Conservation (phyloP, 139 green algal genomes). For the Edaphochlamys debaryana region DNA sequence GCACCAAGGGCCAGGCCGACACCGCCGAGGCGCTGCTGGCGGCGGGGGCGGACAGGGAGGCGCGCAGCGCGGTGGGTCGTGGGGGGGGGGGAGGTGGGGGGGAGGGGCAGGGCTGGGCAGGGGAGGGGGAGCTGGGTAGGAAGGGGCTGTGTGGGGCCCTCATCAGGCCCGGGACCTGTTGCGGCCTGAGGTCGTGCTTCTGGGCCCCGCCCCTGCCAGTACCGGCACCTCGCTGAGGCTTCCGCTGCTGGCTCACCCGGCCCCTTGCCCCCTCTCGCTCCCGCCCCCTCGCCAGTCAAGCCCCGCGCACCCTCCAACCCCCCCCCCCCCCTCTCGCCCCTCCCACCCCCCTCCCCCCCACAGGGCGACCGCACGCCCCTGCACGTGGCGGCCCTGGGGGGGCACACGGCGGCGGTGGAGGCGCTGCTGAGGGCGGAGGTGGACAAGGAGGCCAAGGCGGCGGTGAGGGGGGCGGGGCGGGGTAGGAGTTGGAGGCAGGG, state of each 20-base stretch:
- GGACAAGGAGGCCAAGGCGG: not conserved
- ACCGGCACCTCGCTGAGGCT: too few species aligned
- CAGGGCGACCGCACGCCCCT: slow-evolving; percentile 9
- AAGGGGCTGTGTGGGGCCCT: too few species aligned
- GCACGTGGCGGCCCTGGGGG: not conserved
- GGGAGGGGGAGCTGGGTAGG: too few species aligned
- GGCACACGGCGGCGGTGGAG: slow-evolving; percentile 7
- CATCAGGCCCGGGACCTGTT: too few species aligned
- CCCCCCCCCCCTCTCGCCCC: not conserved
- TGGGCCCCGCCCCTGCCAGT: too few species aligned
- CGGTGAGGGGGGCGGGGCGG: not conserved
- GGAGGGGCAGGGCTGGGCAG: not conserved
- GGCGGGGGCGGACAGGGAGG: slow-evolving; percentile 22
- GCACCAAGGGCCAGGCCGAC: not conserved
- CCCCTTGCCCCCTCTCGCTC: too few species aligned
- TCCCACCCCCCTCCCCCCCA: not conserved
- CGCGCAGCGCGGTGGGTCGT: not conserved
- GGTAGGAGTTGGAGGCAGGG: too few species aligned
- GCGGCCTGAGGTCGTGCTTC: too few species aligned
- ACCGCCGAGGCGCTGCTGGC: slow-evolving; percentile 21
- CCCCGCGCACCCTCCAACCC: not conserved
- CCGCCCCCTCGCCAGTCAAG: too few species aligned
- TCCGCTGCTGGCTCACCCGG: too few species aligned
- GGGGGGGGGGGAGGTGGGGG: not conserved
- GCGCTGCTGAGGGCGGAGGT: slow-evolving; percentile 11